Conservation (phyloP, 371 early-diverging fungal genomes). For the Lichtheimia ramosa region DNA sequence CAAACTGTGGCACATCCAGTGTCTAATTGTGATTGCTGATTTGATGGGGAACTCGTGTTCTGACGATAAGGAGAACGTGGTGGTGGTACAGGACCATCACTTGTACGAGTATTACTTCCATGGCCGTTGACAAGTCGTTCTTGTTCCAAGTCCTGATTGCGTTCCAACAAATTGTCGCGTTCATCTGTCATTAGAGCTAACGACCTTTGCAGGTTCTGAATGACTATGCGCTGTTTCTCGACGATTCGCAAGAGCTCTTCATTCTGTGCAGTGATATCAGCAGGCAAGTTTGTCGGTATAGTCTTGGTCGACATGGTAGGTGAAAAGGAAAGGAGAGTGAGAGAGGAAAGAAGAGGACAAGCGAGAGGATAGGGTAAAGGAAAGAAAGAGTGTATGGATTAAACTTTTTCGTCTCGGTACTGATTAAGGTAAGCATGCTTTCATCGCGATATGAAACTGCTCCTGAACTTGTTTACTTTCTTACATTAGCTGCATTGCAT, state of each 20-base stretch:
- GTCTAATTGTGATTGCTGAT: too few relatives aligned
- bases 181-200: constrained; percentile 41
- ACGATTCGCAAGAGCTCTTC: constrained; percentile 84
- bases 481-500: too few relatives aligned
- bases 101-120: background rate
- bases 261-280: constrained; percentile 53
- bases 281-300: constrained; percentile 3
- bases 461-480: too few relatives aligned
- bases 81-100: constrained; percentile 32
- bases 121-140: background rate
- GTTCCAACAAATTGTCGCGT: constrained; percentile 37
- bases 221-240: constrained; percentile 78
- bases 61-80: constrained; percentile 44
- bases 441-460: too few relatives aligned
- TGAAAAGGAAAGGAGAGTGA: background rate
- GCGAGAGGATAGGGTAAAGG: background rate
- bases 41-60: constrained; percentile 5
- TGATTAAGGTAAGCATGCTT: too few relatives aligned
- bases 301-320: constrained; percentile 13
- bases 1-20: constrained; percentile 7
- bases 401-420: background rate
- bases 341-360: background rate
- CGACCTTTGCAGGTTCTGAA: constrained; percentile 63
- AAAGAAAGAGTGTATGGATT: background rate
- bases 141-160: constrained; percentile 17